Evolutionary conservation across 495 filamentous ascomycete genomes (phyloP), one percentile per base, ranked within the genome.

Genomic region (Friedmanniomyces simplex): DNA sequence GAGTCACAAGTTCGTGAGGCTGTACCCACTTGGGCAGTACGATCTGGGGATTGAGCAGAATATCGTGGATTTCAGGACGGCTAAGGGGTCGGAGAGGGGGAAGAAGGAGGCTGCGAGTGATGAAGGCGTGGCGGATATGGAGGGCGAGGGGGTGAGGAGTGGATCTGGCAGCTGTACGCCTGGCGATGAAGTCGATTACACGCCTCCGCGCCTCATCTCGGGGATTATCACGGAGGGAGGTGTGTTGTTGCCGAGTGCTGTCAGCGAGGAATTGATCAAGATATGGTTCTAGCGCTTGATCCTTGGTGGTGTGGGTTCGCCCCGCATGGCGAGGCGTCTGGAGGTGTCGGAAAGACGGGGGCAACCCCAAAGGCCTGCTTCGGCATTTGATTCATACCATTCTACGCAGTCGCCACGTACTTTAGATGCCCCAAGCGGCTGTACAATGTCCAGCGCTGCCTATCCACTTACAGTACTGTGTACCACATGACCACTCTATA

Each of bases 1-100:
- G 70, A 95, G 88, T 62, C 91, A 98, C 74, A 98, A 95, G 71
- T 94, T 95, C 64, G 89, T 91, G 36, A 75, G 88, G 56, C 72
- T 91, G 24, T 91, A 87, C 64, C 89, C 89, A 8, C 67, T 89
- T 16, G 80, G 83, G 49, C 87, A 91, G 66, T 86, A 84, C 66
- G 84, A 90, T 65, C 74, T 93, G 49, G 83, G 82, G 34, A 81
- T 91, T 51, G 78, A 85, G 60, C 87, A 91, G 63, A 79, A 79
- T 50, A 81, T 91, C 20, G 78, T 93, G 47, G 80, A 84, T 52
- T 93, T 88, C 73, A 75, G 71, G 68, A 66, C 66, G 26, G 52
- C 46, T 12, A 78, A 73, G 12, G 76, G 80, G 0, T 37, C 52
- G 46, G 56, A n/a, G n/a, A n/a, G n/a, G n/a, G n/a, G 3, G 28